Evolutionary conservation across 2,329 filamentous ascomycete genomes (phyloP), one percentile per base, ranked within the genome.

Genomic region (Aspergillus puulaauensis): DNA sequence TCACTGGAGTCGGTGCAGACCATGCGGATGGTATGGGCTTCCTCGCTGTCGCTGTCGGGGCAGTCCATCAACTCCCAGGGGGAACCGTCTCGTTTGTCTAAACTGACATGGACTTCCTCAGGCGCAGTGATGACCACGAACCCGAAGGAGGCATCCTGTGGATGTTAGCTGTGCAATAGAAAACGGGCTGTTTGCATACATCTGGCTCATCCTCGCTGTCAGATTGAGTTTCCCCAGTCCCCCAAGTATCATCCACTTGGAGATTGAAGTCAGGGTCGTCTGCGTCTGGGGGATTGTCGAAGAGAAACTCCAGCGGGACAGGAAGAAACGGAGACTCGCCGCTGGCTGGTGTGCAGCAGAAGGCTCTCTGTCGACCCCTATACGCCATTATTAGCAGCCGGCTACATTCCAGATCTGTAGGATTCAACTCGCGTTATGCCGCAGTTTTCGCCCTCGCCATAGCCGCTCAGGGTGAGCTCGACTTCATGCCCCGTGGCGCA

Each of bases 61-160:
- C 77, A 80, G 63, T 68, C 62, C 48, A 75, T 75, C 6, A 81
- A 33, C 14, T 77, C 77, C 77, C 73, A 80, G 66, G 77, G 73
- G 3, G 77, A 79, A 12, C 77, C 77, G 56, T 80, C 77, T 19
- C 77, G 70, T 64, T 74, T 75, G 61, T 77, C 70, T 0, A 80
- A 61, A 1, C 70, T 70, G 14, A 66, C 45, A 33, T 75, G 68
- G 4, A 75, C 44, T 44, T 70, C 67, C 31, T 74, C 68, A 6
- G 76, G 74, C 3, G 49, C 55, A 6, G 52, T 55, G 17, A 59
- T 35, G 3, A 59, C 52, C n/a, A 55, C 47, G 35, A 59, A 59
- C 2, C 52, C 57, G 48, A 59, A 59, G 7, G 47, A 27, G 19
- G 57, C 52, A 67, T 61, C 51, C 23, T 54, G 23, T 15, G 12